Evolutionary conservation across 2,329 filamentous ascomycete genomes (phyloP).

Genomic region (Nemania sp.): DNA sequence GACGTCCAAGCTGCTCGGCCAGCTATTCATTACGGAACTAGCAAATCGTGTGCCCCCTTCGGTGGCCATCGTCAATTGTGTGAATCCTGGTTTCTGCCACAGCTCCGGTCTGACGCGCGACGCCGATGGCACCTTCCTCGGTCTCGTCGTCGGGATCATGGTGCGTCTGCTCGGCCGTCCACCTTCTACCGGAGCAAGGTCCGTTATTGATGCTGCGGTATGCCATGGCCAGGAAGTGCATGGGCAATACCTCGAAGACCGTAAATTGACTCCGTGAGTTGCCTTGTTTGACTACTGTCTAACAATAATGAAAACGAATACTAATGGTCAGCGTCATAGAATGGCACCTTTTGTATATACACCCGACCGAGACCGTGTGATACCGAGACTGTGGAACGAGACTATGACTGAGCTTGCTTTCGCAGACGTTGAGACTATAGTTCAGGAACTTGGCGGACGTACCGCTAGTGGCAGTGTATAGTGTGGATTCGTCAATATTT

Average conservation of each 20-base stretch:
- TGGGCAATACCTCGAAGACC: conserved; percentile 25
- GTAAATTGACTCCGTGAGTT: conserved; percentile 23
- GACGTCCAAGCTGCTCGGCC: conserved; percentile 34
- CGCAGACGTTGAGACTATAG: conserved; percentile 13
- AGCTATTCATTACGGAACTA: conserved; percentile 38
- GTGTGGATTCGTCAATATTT: too few relatives aligned
- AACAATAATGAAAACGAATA: conserved; percentile 1
- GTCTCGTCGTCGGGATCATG: not conserved
- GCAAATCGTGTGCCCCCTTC: conserved; percentile 30
- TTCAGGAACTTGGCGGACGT: not conserved
- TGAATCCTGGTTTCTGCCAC: conserved; percentile 24
- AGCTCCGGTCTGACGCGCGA: conserved; percentile 15
- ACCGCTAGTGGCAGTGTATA: too few relatives aligned
- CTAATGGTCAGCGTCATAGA: conserved; percentile 1
- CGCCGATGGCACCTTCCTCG: not conserved
- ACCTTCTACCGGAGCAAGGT: conserved; percentile 13
- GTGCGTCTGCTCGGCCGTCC: conserved; percentile 13
- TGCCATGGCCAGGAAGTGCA: conserved; percentile 13
- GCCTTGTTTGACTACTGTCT: not conserved
- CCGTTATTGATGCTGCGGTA: conserved; percentile 18
- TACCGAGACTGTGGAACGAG: conserved; percentile 16
- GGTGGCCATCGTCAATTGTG: conserved; percentile 19
- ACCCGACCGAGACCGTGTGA: conserved; percentile 7
- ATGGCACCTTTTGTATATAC: conserved; percentile 24
- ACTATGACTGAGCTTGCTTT: conserved; percentile 23